Evolutionary conservation across 2,329 filamentous ascomycete genomes (phyloP), one percentile per base, ranked within the genome.

Genomic region (Claviceps spartinae): DNA sequence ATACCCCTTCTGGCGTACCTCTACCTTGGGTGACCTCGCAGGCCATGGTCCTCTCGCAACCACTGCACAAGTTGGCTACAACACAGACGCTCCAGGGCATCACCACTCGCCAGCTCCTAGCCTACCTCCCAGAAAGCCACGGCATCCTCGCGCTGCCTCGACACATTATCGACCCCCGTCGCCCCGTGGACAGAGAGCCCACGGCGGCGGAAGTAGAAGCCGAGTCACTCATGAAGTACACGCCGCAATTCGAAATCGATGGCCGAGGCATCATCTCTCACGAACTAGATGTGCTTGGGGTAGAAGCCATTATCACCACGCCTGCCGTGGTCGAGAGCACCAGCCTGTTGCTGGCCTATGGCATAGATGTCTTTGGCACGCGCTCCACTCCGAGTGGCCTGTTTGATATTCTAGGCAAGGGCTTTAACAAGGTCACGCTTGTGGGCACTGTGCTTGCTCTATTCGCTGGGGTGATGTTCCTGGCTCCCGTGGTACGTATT

Each of bases 61-160:
- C 85, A n/a, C 82, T 97, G 54, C 81, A 81, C 16, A 78, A 83
- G 49, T 81, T 98, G 63, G 77, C 86, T 0, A 87, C 95, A 16
- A 93, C 90, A 0, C 83, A 90, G 63, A 98, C 93, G 0, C 79
- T 85, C 30, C 93, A 98, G 71, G 93, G 93, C 34, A 95, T 98
- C 62, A 86, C 88, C 1, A 85, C 82, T 43, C 83, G 88, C 16
- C 83, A 91, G 58, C 73, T 98, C 2, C 76, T 98, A 13, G 88
- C 85, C 46, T 86, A 86, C 41, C 74, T 95, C 2, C 81, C 88
- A 0, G 76, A 82, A 36, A 77, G 82, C 1, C 83, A 86, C 62
- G 77, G 85, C 40, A 81, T 98, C 52, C 73, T 91, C 48, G 86
- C 84, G 20, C 83, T 98, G 50, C 86, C 90, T 4, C 85, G 88